Evolutionary conservation across 192 early-diverging fungal genomes (phyloP).

Genomic region (Coemansia sp.): DNA sequence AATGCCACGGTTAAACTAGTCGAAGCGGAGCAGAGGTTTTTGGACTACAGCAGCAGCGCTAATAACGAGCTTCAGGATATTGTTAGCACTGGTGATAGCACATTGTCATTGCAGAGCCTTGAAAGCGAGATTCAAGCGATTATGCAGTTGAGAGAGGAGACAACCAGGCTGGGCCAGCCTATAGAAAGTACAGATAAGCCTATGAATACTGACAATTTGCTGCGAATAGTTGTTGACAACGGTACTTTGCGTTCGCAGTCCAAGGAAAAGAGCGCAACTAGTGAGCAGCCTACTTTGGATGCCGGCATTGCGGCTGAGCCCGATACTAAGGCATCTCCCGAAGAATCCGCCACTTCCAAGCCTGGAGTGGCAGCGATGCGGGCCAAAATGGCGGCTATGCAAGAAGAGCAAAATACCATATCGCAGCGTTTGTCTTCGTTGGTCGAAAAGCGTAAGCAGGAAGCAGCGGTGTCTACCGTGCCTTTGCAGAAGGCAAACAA

Average conservation of each 20-base stretch:
- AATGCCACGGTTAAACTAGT: constrained; percentile 16
- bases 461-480: background rate
- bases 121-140: constrained; percentile 3
- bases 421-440: constrained; percentile 18
- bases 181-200: background rate
- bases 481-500: background rate
- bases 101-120: background rate
- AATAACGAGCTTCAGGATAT: background rate
- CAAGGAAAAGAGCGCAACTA: no score
- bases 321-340: no score
- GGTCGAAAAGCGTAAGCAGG: constrained; percentile 24
- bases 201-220: no score
- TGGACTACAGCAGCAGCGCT: background rate
- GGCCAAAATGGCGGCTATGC: constrained; percentile 26
- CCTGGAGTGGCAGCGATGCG: constrained; percentile 2
- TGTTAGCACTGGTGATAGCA: background rate
- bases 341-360: background rate
- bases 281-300: no score
- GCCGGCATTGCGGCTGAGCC: no score
- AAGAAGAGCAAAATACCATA: constrained; percentile 16
- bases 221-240: no score
- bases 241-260: no score
- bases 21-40: constrained; percentile 10
- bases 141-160: background rate
- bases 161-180: background rate